phyloP scores from a whole-genome alignment of 768 basidiomycete genomes.

The Podaxis carcinomalis region DNA sequence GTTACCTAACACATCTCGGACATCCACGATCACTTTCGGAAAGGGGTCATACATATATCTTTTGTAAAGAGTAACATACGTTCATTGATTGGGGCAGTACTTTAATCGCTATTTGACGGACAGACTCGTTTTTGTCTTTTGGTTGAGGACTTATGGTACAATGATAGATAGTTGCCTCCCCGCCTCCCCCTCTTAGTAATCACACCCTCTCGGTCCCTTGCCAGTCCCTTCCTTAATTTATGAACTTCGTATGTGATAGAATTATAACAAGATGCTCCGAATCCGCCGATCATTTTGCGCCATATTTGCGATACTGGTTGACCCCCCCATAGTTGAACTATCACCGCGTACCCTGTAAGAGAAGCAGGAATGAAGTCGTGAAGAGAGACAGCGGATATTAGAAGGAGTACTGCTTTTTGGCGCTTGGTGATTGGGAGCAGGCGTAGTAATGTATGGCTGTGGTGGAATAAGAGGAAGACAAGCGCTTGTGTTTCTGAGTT shows the following conservation, averaged over 20 bases:
- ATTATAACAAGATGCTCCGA: background rate
- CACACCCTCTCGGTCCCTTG: background rate
- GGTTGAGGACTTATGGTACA: background rate
- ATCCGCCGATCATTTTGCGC: background rate
- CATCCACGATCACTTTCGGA: background rate
- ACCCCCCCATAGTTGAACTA: background rate
- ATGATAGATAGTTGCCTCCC: background rate
- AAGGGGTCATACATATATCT: background rate
- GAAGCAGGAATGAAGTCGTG: background rate
- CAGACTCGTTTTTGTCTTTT: background rate
- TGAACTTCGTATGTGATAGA: background rate
- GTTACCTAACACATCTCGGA: background rate
- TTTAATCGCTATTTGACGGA: background rate
- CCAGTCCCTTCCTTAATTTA: background rate
- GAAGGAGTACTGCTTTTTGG: background rate
- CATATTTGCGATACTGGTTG: background rate
- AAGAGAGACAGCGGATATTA: background rate
- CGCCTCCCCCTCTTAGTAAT: background rate
- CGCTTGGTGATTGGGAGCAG: background rate
- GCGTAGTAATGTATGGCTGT: background rate
- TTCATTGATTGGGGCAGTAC: background rate
- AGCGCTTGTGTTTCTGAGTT: background rate
- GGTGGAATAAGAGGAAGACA: background rate
- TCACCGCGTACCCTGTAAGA: background rate
- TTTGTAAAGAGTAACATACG: slow-evolving; percentile 3